Evolutionary conservation across 108 stramenopile genomes (phyloP).

Genomic region (Cyclostephanos tholiformis): DNA sequence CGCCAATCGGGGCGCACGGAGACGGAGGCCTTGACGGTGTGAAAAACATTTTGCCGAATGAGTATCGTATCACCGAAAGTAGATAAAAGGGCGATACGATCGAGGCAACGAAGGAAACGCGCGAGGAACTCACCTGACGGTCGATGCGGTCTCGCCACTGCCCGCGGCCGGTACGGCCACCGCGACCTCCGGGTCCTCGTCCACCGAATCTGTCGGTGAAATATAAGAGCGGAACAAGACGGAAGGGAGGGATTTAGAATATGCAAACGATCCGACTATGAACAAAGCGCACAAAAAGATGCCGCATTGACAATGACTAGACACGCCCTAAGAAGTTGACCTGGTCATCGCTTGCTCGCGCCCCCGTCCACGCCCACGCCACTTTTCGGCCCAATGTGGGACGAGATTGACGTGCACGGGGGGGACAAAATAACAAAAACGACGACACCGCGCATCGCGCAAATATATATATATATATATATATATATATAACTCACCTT

Average conservation of each 20-base stretch:
- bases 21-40: conserved; percentile 66
- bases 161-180: conserved; percentile 51
- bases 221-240: no score
- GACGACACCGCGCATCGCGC: not conserved
- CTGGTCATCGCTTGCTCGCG: no score
- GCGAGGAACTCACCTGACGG: conserved; percentile 31
- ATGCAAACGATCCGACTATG: conserved; percentile 34
- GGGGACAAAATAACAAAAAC: no score
- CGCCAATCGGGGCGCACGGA: conserved; percentile 88
- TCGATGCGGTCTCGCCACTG: conserved; percentile 57
- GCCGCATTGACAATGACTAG: no score
- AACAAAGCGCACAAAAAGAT: no score
- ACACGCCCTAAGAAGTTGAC: no score
- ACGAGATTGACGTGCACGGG: no score
- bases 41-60: no score
- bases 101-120: not conserved
- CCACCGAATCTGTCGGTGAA: conserved; percentile 13
- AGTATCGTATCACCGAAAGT: no score
- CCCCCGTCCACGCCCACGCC: no score
- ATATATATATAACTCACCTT: conserved; percentile 16
- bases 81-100: no score
- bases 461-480: not conserved
- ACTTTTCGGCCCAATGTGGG: no score
- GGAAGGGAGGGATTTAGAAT: not conserved
- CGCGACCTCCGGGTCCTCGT: conserved; percentile 49